Evolutionary conservation across 2,329 filamentous ascomycete species (phyloP).

Genomic region (Clonostachys solani): DNA sequence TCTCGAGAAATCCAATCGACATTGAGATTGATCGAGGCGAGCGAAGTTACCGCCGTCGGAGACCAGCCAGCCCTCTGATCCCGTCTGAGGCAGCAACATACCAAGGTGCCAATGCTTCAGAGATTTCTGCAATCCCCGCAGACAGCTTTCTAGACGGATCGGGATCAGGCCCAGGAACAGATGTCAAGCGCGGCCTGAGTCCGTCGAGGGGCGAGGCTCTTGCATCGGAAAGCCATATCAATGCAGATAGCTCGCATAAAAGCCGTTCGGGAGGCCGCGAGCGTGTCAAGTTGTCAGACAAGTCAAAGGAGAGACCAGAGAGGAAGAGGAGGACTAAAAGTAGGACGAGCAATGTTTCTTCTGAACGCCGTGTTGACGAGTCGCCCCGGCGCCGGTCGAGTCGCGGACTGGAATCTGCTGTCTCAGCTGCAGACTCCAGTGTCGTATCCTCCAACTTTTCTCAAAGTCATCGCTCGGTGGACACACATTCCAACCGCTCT

Average conservation of each 20-base stretch:
- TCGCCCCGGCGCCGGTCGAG: slow-evolving; percentile 44
- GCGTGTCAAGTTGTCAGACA: slow-evolving; percentile 30
- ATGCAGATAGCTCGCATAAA: slow-evolving; percentile 16
- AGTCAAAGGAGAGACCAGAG: slow-evolving; percentile 43
- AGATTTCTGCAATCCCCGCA: slow-evolving; percentile 73
- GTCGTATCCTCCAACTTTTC: slow-evolving; percentile 48
- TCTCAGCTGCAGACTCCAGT: slow-evolving; percentile 51
- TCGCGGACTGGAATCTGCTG: slow-evolving; percentile 45
- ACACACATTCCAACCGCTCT: slow-evolving; percentile 48
- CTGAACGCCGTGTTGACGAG: slow-evolving; percentile 43
- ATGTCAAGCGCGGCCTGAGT: slow-evolving; percentile 34
- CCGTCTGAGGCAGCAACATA: slow-evolving; percentile 53
- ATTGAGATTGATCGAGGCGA: slow-evolving; percentile 77
- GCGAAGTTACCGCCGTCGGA: slow-evolving; percentile 33
- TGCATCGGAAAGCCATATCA: slow-evolving; percentile 24
- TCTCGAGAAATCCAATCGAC: slow-evolving; percentile 75
- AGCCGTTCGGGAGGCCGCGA: slow-evolving; percentile 37
- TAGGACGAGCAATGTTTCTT: slow-evolving; percentile 40
- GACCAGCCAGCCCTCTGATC: slow-evolving; percentile 64
- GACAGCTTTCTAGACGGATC: slow-evolving; percentile 60
- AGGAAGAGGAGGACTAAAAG: slow-evolving; percentile 42
- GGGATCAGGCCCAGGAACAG: slow-evolving; percentile 29
- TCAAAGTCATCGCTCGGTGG: slow-evolving; percentile 50
- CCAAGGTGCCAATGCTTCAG: slow-evolving; percentile 65
- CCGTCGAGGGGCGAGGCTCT: slow-evolving; percentile 32